Evolutionary conservation across 257 asterid species (phyloP), one percentile per base, ranked within the genome.

Genomic region (Avicennia marina): DNA sequence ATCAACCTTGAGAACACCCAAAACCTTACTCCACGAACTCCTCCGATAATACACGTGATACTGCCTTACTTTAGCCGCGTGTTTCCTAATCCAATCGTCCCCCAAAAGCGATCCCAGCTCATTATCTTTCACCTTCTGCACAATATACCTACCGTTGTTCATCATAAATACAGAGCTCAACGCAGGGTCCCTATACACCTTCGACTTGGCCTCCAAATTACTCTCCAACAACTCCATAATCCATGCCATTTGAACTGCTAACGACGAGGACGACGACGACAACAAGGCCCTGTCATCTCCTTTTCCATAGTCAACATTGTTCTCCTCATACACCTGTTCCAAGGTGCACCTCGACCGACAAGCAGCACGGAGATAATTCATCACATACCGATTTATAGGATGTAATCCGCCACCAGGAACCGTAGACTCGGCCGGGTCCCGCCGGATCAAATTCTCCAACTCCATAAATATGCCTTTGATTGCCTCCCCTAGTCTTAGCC

Each of bases 361-460:
- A 3, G 93, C 90, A 0, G 95, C 95, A 0, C 90, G 81, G 19
- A 90, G 82, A 69, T 90, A 90, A 66, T 90, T 90, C 98, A 90
- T 82, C 54, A 84, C 93, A 2, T 90, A 90, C 1, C 96, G 76
- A 13, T 90, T 87, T 51, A 90, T 81, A 2, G 98, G 98, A 63
- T 90, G 98, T 25, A 90, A 71, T 13, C 95, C 94, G 0, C 96
- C 98, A 3, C 96, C 95, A 16, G 96, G 95, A n/a, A 90, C 94
- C 0, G 84, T 73, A 15, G 85, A 60, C 68, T 84, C 87, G 25
- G 85, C 89, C 0, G 95, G 85, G 21, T 90, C 98, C 16, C 89
- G 70, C 26, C 93, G 89, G 53, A 87, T 87, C 69, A 84, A 71
- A 75, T 90, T 90, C 81, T 90, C 95, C 20, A 90, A 67, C 51